phyloP scores from a whole-genome alignment of 1,139 yeast genomes.

The Scheffersomyces quercinus region DNA sequence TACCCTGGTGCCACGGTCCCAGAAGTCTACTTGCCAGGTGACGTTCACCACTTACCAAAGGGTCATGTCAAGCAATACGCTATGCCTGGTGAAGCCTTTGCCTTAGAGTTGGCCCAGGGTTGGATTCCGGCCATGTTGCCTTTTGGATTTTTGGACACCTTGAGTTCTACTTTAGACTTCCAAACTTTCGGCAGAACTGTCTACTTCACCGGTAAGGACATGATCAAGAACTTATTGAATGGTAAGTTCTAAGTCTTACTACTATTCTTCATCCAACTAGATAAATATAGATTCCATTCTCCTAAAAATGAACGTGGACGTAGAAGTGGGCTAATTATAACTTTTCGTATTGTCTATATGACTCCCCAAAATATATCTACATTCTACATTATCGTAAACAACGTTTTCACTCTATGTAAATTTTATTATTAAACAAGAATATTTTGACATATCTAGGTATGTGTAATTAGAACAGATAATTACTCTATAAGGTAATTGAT shows the following conservation, averaged over 20 bases:
- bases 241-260: slow-evolving; percentile 58
- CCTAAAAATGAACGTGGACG: not conserved
- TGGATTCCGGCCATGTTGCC: slow-evolving; percentile 99
- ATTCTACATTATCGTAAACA: not conserved
- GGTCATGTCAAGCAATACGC: slow-evolving; percentile 81
- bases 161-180: slow-evolving; percentile 79
- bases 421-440: not conserved
- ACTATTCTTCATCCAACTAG: not conserved
- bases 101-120: slow-evolving; percentile 96
- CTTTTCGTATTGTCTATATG: too few species aligned
- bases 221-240: slow-evolving; percentile 62
- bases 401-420: not conserved
- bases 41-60: slow-evolving; percentile 72
- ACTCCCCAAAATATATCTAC: not conserved
- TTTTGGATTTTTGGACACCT: slow-evolving; percentile 82
- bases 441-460: not conserved
- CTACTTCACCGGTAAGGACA: slow-evolving; percentile 73
- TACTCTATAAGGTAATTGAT: too few species aligned
- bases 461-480: not conserved
- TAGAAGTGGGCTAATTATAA: too few species aligned
- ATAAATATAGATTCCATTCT: not conserved
- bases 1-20: slow-evolving; percentile 59
- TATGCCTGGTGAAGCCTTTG: slow-evolving; percentile 81
- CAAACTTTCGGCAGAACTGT: slow-evolving; percentile 67
- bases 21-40: slow-evolving; percentile 76